A percentile compares a stretch with the other conserved stretches of the same genome.
These are phyloP conservation scores for Pyrus communis DNA, from an alignment of 306 rosid genomes.

Conservation along the genomic window DNA sequence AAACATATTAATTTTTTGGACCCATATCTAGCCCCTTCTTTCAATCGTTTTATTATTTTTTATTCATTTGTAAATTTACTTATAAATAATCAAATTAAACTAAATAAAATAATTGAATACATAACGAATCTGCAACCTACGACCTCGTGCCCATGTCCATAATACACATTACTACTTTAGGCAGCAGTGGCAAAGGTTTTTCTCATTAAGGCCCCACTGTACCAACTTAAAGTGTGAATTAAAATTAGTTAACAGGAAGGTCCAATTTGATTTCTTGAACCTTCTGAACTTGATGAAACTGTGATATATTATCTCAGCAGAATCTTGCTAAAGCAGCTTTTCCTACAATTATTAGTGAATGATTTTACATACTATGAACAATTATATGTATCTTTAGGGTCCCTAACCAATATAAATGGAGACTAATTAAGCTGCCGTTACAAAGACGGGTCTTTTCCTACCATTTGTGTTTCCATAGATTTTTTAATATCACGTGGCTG, in stretches of 20 bases:
- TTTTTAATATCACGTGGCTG: not conserved
- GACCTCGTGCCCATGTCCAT: not conserved
- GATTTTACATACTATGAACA: not conserved
- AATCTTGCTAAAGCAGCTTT: conserved; percentile 1
- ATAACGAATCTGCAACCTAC: too few relatives aligned
- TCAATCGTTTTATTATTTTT: too few relatives aligned
- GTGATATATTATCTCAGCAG: not conserved
- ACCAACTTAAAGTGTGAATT: not conserved
- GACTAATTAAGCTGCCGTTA: not conserved
- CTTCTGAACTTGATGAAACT: not conserved
- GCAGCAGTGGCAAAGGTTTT: not conserved
- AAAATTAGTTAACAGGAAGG: not conserved
- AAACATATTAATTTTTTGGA: too few relatives aligned
- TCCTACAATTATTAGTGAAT: not conserved
- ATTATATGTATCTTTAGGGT: not conserved
- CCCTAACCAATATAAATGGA: not conserved
- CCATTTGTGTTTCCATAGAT: not conserved
- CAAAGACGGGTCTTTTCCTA: not conserved
- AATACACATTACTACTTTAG: not conserved
- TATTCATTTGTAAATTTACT: too few relatives aligned
- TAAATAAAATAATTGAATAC: too few relatives aligned
- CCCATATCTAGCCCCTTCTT: too few relatives aligned
- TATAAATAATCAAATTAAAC: too few relatives aligned
- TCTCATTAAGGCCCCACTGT: not conserved
- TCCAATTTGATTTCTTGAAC: not conserved